Evolutionary conservation across 768 basidiomycete genomes (phyloP).

Genomic region (Fomitopsis pulvina): DNA sequence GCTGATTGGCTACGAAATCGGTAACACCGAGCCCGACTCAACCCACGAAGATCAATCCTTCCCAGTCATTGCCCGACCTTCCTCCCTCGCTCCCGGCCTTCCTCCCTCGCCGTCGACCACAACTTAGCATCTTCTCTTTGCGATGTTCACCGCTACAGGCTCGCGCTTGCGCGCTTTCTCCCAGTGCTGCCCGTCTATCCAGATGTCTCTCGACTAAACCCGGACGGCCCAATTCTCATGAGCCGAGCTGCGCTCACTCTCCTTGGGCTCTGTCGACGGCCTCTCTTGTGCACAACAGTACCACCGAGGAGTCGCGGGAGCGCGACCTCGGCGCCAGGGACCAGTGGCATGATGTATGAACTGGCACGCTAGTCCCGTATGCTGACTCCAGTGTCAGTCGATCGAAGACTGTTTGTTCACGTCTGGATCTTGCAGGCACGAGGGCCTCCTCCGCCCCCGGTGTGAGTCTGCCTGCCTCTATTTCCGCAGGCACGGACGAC

Average conservation of each 20-base stretch:
- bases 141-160: background rate
- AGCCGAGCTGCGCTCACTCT: background rate
- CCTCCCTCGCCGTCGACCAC: too few species aligned
- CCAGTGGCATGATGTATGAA: constrained; percentile 53
- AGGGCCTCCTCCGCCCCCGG: constrained; percentile 11
- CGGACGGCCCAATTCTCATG: background rate
- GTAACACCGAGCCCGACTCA: too few species aligned
- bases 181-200: background rate
- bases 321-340: constrained; percentile 24
- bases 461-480: too few species aligned
- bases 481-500: too few species aligned
- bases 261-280: too few species aligned
- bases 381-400: background rate
- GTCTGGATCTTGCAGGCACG: constrained; percentile 7
- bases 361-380: constrained; percentile 49
- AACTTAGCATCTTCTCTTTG: too few species aligned
- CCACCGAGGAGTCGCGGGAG: too few species aligned
- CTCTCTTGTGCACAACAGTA: too few species aligned
- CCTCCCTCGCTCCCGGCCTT: too few species aligned
- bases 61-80: too few species aligned
- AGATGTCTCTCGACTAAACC: background rate
- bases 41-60: too few species aligned
- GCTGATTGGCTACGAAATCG: too few species aligned
- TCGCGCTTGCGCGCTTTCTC: background rate
- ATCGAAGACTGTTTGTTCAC: background rate